Evolutionary conservation across 2,329 filamentous ascomycete species (phyloP).

Genomic region (Hawksworthiomyces lignivorus): DNA sequence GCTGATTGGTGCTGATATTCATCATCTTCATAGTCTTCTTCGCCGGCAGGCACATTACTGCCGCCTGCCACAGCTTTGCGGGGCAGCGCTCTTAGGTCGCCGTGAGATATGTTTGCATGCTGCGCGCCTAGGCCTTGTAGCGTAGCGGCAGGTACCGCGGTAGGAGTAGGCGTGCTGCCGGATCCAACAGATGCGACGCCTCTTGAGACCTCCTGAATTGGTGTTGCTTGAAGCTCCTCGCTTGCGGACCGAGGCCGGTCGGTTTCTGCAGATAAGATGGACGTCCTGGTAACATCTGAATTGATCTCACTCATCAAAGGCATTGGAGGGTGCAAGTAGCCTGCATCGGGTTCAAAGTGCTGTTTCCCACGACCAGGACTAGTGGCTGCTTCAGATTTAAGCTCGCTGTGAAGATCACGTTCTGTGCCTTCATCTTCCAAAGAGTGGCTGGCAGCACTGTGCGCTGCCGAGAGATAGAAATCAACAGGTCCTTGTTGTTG

Average conservation of each 20-base stretch:
- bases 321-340: conserved; percentile 61
- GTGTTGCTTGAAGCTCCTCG: conserved; percentile 43
- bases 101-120: conserved; percentile 56
- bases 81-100: conserved; percentile 48
- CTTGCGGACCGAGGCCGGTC: conserved; percentile 64
- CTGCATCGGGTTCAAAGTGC: conserved; percentile 34
- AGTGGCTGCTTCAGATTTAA: not conserved
- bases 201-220: conserved; percentile 53
- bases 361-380: conserved; percentile 43
- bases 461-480: conserved; percentile 9
- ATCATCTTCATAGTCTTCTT: conserved; percentile 36
- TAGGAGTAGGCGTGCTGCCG: conserved; percentile 51
- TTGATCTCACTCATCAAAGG: conserved; percentile 81
- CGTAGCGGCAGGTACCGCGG: conserved; percentile 41
- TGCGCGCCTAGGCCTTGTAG: conserved; percentile 58
- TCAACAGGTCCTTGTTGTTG: conserved; percentile 29
- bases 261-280: conserved; percentile 74
- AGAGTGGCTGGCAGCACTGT: conserved; percentile 8
- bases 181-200: conserved; percentile 54
- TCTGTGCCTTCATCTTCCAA: conserved; percentile 2
- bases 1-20: conserved; percentile 32
- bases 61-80: conserved; percentile 28
- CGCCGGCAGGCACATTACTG: conserved; percentile 27
- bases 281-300: conserved; percentile 81
- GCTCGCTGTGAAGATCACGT: not conserved